These are phyloP conservation scores for Dittrichia graveolens DNA, from an alignment of 129 eudicot genomes.

Conservation along the genomic window DNA sequence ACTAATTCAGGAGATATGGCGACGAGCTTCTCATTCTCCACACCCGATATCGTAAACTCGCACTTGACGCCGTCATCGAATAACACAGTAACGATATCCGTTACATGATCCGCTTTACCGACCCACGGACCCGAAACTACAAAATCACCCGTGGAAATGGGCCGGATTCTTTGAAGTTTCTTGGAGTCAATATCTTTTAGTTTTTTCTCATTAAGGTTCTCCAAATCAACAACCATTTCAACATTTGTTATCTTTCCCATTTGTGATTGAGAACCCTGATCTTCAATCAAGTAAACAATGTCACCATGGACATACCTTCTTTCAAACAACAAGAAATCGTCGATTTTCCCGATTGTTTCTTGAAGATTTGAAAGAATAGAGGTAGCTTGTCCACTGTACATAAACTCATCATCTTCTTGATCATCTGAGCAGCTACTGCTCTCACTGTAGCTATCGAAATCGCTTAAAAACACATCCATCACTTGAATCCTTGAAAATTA, in stretches of 20 bases:
- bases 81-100: constrained; percentile 55
- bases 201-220: constrained; percentile 54
- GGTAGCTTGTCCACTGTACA: constrained; percentile 76
- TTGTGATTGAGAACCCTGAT: constrained; percentile 68
- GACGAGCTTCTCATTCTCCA: constrained; percentile 52
- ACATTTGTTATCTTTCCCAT: constrained; percentile 66
- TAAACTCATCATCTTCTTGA: constrained; percentile 69
- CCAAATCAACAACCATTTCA: constrained; percentile 67
- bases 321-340: constrained; percentile 85
- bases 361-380: constrained; percentile 78
- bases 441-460: constrained; percentile 80
- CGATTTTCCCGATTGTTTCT: constrained; percentile 75
- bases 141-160: constrained; percentile 63
- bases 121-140: constrained; percentile 79
- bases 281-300: constrained; percentile 51
- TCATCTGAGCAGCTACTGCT: constrained; percentile 78
- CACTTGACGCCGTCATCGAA: constrained; percentile 80
- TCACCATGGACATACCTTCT: constrained; percentile 67
- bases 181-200: constrained; percentile 51
- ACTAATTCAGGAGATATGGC: constrained; percentile 60
- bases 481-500: constrained; percentile 18
- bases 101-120: constrained; percentile 72
- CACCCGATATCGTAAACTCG: constrained; percentile 46
- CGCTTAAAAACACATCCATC: constrained; percentile 72
- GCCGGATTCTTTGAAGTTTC: constrained; percentile 52